Conservation (phyloP, 1,284 basidiomycete genomes). For the Coriolopsis trogii region DNA sequence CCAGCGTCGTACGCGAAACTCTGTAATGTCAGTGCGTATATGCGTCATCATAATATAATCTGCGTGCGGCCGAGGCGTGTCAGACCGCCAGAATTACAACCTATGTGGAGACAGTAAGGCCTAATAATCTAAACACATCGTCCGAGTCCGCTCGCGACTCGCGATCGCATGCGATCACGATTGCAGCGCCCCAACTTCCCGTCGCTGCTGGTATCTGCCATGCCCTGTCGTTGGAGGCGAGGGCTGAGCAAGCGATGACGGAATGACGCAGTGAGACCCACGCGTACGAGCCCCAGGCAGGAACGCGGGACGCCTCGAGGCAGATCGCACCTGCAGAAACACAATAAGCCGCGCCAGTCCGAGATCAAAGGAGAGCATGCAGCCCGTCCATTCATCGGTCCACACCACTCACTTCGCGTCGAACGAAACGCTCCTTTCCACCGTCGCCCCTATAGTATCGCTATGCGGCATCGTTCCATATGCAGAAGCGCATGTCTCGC, state of each 20-base stretch:
- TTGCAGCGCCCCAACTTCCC: constrained; percentile 1
- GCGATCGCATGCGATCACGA: constrained; percentile 16
- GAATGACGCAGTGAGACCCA: no score
- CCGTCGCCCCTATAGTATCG: neutral
- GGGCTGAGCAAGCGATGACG: no score
- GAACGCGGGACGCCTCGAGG: constrained; percentile 17
- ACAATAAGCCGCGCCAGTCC: constrained; percentile 19
- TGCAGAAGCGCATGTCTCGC: constrained; percentile 64
- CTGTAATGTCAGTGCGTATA: no score
- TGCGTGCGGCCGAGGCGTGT: constrained; percentile 19
- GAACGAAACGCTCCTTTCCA: no score
- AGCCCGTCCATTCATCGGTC: neutral
- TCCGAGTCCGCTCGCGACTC: constrained; percentile 13
- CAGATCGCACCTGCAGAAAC: constrained; percentile 15
- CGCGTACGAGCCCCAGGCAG: constrained; percentile 6
- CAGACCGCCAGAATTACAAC: constrained; percentile 26
- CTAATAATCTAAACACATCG: constrained; percentile 24
- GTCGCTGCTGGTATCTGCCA: neutral
- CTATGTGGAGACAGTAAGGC: constrained; percentile 20
- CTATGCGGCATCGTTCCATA: constrained; percentile 51
- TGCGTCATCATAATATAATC: constrained; percentile 23
- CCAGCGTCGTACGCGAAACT: constrained; percentile 3
- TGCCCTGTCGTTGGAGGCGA: no score
- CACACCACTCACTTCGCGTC: neutral
- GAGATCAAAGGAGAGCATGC: neutral